Percentiles rank a stretch among this genome's conserved stretches.
Conservation (phyloP, 2,329 filamentous ascomycete genomes). For the Fusarium buharicum region DNA sequence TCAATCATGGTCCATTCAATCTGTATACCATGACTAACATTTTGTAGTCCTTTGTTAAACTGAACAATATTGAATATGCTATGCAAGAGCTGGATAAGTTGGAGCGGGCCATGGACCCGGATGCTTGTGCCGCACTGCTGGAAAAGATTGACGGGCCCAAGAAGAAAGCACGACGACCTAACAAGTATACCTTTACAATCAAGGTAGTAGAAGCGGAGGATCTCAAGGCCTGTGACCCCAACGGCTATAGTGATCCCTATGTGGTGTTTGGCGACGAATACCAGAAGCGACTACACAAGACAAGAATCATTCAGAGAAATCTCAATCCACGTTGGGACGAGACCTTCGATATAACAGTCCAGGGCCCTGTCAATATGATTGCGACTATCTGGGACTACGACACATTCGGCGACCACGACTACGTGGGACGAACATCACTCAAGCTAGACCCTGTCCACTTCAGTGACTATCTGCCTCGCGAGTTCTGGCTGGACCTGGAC, state of each 20-base stretch:
- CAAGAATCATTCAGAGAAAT: constrained; percentile 87
- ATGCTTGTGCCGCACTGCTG: constrained; percentile 86
- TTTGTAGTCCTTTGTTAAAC: constrained; percentile 87
- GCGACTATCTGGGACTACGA: constrained; percentile 99
- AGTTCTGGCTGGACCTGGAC: constrained; percentile 98
- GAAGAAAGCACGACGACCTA: constrained; percentile 71
- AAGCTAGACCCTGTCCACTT: constrained; percentile 99
- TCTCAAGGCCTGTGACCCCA: constrained; percentile 96
- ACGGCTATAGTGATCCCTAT: constrained; percentile 93
- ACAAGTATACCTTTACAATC: constrained; percentile 97
- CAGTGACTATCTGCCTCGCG: constrained; percentile 91
- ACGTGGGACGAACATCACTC: constrained; percentile 93
- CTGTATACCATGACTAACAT: constrained; percentile 44
- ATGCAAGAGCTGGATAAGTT: constrained; percentile 92
- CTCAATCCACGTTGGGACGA: constrained; percentile 98
- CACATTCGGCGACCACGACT: constrained; percentile 95
- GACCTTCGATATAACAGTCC: constrained; percentile 93
- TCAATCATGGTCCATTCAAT: neutral
- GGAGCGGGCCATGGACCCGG: constrained; percentile 89
- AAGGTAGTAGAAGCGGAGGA: constrained; percentile 99
- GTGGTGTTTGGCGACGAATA: constrained; percentile 97
- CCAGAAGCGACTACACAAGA: constrained; percentile 95
- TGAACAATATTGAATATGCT: constrained; percentile 97
- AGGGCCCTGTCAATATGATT: constrained; percentile 90
- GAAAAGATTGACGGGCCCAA: constrained; percentile 77